Conservation (phyloP, 2,329 filamentous ascomycete species). For the Diaporthe sp. region DNA sequence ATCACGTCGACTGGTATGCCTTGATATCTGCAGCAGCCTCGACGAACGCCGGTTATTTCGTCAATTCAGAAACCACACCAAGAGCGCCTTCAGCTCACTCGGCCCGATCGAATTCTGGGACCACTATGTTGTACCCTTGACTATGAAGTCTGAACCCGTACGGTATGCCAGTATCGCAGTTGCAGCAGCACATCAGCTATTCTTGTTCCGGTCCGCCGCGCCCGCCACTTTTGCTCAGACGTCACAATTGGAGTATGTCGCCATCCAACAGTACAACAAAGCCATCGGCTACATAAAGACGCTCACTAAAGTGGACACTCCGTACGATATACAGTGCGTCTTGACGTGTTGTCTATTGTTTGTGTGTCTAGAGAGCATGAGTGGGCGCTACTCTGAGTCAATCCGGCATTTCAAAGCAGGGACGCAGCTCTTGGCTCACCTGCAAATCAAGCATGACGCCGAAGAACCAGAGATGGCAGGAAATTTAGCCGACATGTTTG, state of each 20-base stretch:
- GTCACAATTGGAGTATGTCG: not conserved
- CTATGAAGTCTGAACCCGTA: not conserved
- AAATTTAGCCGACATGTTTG: not conserved
- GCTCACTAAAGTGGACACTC: not conserved
- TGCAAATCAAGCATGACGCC: not conserved
- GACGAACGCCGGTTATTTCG: not conserved
- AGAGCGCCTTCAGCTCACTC: slow-evolving; percentile 2
- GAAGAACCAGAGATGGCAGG: not conserved
- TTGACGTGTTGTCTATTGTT: not conserved
- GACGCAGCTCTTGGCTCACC: not conserved
- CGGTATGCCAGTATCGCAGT: slow-evolving; percentile 1
- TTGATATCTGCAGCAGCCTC: not conserved
- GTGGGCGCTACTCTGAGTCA: slow-evolving; percentile 2
- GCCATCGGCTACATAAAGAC: not conserved
- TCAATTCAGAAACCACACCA: slow-evolving; percentile 1
- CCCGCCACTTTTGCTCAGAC: not conserved
- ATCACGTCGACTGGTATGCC: not conserved
- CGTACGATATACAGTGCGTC: not conserved
- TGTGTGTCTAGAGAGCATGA: slow-evolving; percentile 18
- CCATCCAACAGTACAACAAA: slow-evolving; percentile 11
- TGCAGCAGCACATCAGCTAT: not conserved
- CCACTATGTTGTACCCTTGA: not conserved
- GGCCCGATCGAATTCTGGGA: slow-evolving; percentile 3
- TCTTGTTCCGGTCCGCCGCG: not conserved
- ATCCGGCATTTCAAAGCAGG: slow-evolving; percentile 2